Conservation (phyloP, 768 basidiomycete genomes). For the Candolleomyces aberdarensis region DNA sequence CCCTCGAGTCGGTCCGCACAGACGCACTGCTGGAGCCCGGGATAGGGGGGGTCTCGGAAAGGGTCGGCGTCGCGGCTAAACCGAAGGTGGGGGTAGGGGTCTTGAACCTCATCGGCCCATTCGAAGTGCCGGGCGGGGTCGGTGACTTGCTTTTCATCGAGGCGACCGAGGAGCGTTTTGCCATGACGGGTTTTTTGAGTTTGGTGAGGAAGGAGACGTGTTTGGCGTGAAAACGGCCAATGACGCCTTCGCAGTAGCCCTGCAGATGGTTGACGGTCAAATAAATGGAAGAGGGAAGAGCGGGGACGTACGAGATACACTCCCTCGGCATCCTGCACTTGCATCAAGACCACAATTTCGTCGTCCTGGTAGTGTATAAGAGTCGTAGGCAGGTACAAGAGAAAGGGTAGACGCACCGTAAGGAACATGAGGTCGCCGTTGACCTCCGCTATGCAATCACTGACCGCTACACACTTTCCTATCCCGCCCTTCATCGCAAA, state of each 20-base stretch:
- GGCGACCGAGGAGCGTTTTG: slow-evolving; percentile 48
- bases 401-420: slow-evolving; percentile 46
- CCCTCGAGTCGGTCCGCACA: too few relatives aligned
- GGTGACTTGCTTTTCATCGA: slow-evolving; percentile 19
- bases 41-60: too few relatives aligned
- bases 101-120: slow-evolving; percentile 5
- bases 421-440: slow-evolving; percentile 85
- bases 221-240: slow-evolving; percentile 64
- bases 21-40: too few relatives aligned
- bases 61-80: not conserved
- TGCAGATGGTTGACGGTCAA: slow-evolving; percentile 21
- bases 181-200: slow-evolving; percentile 78
- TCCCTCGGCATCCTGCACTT: slow-evolving; percentile 51
- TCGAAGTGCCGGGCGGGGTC: slow-evolving; percentile 13
- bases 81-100: not conserved
- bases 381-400: too few relatives aligned
- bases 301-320: slow-evolving; percentile 52
- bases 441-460: slow-evolving; percentile 74
- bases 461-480: slow-evolving; percentile 69
- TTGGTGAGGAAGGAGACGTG: slow-evolving; percentile 70
- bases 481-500: slow-evolving; percentile 87
- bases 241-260: slow-evolving; percentile 88
- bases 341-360: slow-evolving; percentile 75
- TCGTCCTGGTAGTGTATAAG: too few relatives aligned
- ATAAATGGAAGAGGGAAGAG: not conserved